Conservation (phyloP, 2,329 filamentous ascomycete genomes). For the Tricladium varicosporioides region DNA sequence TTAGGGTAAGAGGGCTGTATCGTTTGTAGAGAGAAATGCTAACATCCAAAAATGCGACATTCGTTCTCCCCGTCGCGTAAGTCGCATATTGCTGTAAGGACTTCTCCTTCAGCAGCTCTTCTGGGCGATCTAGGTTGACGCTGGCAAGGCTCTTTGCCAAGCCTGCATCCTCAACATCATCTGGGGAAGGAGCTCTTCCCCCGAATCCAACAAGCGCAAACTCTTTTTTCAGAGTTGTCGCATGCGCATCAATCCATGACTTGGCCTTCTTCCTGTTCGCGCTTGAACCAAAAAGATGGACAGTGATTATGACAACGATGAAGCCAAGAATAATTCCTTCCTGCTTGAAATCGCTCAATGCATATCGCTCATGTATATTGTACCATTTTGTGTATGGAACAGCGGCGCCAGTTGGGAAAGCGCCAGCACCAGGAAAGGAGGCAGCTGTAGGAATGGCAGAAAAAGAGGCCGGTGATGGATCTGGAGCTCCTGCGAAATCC, state of each 20-base stretch:
- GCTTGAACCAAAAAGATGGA: constrained; percentile 79
- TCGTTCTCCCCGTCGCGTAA: constrained; percentile 90
- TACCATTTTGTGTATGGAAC: constrained; percentile 93
- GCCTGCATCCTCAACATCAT: constrained; percentile 44
- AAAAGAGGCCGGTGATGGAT: constrained; percentile 55
- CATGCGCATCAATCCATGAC: constrained; percentile 76
- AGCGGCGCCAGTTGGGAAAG: constrained; percentile 45
- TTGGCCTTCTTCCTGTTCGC: constrained; percentile 78
- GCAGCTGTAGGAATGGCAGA: constrained; percentile 42
- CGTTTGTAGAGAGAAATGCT: constrained; percentile 38
- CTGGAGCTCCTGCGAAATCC: constrained; percentile 81
- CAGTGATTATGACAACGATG: constrained; percentile 68
- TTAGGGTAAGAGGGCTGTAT: constrained; percentile 29
- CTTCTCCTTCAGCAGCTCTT: constrained; percentile 76
- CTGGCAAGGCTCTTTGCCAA: constrained; percentile 38
- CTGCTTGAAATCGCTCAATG: constrained; percentile 77
- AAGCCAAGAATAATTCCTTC: constrained; percentile 80
- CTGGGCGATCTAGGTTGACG: constrained; percentile 41
- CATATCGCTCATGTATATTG: constrained; percentile 88
- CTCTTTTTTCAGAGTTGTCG: constrained; percentile 70
- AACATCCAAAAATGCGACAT: constrained; percentile 86
- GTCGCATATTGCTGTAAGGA: constrained; percentile 80
- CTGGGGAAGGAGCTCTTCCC: constrained; percentile 44
- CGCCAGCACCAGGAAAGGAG: constrained; percentile 45
- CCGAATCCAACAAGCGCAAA: constrained; percentile 85